A percentile compares a stretch with the other conserved stretches of the same genome.
Evolutionary conservation across 441 rosid species (phyloP).

Genomic region (Cnidoscolus chayamansa): DNA sequence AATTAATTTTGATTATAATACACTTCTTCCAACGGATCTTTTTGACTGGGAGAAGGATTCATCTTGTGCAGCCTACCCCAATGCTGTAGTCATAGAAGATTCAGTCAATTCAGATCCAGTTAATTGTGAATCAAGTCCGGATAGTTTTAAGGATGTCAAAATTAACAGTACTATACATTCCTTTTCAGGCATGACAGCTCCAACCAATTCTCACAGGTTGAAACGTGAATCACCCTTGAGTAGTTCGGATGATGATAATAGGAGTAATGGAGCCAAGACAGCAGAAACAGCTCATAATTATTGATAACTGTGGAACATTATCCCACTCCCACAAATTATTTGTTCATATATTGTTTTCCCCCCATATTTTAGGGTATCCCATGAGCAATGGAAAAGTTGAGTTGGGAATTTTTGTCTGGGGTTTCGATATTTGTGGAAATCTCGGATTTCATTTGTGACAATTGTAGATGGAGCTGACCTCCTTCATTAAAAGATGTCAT

Average conservation of each 20-base stretch:
- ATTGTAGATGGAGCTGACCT: constrained; percentile 21
- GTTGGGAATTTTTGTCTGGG: constrained; percentile 35
- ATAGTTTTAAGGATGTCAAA: constrained; percentile 18
- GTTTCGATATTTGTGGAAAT: constrained; percentile 52
- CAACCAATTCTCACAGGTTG: constrained; percentile 14
- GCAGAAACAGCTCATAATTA: constrained; percentile 31
- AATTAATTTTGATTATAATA: constrained; percentile 14
- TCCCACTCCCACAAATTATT: constrained; percentile 24
- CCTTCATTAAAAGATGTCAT: constrained; percentile 14
- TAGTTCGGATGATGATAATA: constrained; percentile 19
- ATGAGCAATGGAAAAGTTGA: constrained; percentile 24
- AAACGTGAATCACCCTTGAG: constrained; percentile 18
- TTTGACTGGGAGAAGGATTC: constrained; percentile 21
- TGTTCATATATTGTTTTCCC: constrained; percentile 21
- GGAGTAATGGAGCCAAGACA: constrained; percentile 22
- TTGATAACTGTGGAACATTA: constrained; percentile 19
- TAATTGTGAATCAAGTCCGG: constrained; percentile 16
- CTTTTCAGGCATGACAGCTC: constrained; percentile 9
- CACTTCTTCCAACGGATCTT: constrained; percentile 19
- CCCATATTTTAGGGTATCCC: constrained; percentile 15
- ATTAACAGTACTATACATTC: constrained; percentile 18
- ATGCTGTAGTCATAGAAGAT: constrained; percentile 20
- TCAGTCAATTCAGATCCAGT: constrained; percentile 9
- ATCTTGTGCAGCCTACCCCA: constrained; percentile 5
- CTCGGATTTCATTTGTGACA: constrained; percentile 38